These are phyloP conservation scores for Dicorynia guianensis DNA, from an alignment of 306 rosid genomes.

Conservation along the genomic window DNA sequence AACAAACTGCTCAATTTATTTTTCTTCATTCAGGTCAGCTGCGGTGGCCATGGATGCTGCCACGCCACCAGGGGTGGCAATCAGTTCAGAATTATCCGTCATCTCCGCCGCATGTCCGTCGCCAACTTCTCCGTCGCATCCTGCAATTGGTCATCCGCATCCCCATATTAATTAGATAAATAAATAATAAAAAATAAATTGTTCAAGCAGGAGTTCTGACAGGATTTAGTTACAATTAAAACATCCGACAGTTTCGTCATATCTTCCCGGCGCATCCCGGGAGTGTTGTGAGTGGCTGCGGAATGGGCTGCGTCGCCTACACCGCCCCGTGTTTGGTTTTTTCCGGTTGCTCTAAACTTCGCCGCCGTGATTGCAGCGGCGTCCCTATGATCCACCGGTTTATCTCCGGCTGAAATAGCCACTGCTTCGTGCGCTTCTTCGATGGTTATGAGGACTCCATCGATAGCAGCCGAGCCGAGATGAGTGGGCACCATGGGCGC, in stretches of 20 bases:
- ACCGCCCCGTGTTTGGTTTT: not conserved
- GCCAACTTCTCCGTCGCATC: slow-evolving; percentile 43
- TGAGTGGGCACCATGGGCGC: slow-evolving; percentile 8
- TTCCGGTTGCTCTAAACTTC: slow-evolving; percentile 43
- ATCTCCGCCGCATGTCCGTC: slow-evolving; percentile 38
- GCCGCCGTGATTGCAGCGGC: slow-evolving; percentile 40
- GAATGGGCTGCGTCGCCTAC: slow-evolving; percentile 29
- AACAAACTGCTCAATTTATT: not conserved
- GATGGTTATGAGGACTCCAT: slow-evolving; percentile 45
- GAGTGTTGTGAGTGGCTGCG: slow-evolving; percentile 37
- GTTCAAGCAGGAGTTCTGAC: not conserved
- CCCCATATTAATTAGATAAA: not conserved
- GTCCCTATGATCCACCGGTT: slow-evolving; percentile 43
- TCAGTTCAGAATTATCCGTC: not conserved
- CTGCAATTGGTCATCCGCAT: not conserved
- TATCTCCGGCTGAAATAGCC: slow-evolving; percentile 30
- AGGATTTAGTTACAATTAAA: slow-evolving; percentile 7
- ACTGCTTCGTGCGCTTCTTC: slow-evolving; percentile 47
- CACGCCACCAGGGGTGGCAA: slow-evolving; percentile 36
- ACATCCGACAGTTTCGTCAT: slow-evolving; percentile 45
- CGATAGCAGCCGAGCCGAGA: slow-evolving; percentile 38
- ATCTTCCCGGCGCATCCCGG: slow-evolving; percentile 17
- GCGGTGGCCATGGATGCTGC: slow-evolving; percentile 47
- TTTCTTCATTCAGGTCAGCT: not conserved
- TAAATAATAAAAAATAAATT: not conserved